phyloP scores from a whole-genome alignment of 2,329 filamentous ascomycete genomes.

The Aspergillus amoenus region DNA sequence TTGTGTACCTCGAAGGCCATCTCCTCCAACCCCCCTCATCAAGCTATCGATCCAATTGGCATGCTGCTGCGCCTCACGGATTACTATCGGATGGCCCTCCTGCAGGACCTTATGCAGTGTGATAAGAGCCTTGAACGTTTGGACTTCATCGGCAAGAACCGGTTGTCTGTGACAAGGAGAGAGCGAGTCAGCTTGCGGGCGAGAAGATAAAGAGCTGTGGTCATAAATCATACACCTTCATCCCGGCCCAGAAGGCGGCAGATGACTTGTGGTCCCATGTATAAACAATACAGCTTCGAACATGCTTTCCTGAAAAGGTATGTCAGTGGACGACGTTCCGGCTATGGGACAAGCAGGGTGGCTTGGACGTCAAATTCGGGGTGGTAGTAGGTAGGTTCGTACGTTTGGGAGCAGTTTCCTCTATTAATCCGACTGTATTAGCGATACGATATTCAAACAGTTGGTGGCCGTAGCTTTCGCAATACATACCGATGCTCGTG shows the following conservation, averaged over 20 bases:
- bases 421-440: conserved; percentile 34
- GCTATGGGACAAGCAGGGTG: conserved; percentile 7
- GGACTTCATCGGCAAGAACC: conserved; percentile 96
- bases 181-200: conserved; percentile 1
- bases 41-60: conserved; percentile 90
- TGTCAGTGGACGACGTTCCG: not conserved
- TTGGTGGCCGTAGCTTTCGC: not conserved
- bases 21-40: conserved; percentile 76
- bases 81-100: conserved; percentile 84
- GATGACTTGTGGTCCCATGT: conserved; percentile 99
- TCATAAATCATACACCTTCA: conserved; percentile 80
- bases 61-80: conserved; percentile 87
- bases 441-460: conserved; percentile 12
- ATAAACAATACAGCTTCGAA: conserved; percentile 95
- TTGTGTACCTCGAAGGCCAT: conserved; percentile 72
- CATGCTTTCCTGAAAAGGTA: conserved; percentile 71
- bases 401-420: conserved; percentile 68
- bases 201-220: not conserved
- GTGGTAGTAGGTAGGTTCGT: conserved; percentile 26
- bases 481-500: conserved; percentile 57
- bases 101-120: conserved; percentile 97
- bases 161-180: conserved; percentile 65
- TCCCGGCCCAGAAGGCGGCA: conserved; percentile 91
- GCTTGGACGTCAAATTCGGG: not conserved
- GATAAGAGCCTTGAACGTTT: conserved; percentile 98